Base-by-base conservation (phyloP, 2,329 filamentous ascomycete genomes). In the Allantophomopsis cytisporea region DNA sequence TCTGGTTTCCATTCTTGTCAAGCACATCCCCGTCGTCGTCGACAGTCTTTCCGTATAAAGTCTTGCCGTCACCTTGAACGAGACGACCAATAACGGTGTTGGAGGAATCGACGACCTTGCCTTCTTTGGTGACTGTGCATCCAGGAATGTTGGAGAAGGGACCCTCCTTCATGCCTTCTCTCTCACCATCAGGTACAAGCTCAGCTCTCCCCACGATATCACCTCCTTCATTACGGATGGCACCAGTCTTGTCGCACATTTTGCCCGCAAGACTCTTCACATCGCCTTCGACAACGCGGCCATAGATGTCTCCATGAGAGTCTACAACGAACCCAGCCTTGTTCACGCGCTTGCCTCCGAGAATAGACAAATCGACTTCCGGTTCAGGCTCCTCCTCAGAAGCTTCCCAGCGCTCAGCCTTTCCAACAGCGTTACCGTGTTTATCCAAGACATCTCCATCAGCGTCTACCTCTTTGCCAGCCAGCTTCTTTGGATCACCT, bases 11-110 rank as follows among this genome's bases (percentile, higher is more conserved):
- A 53, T 85, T 87, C 56, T 76, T 78, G 64, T 91, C 85, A 41
- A 83, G 67, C 23, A 93, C 76, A 41, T 91, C 84, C 31, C 85
- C 85, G 46, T 93, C 84, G 45, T 85, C 79, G 41, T 91, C 85
- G 14, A 91, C 84, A 7, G 66, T 52, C 36, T 83, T 80, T 13
- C 85, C 85, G 31, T 79, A 73, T 1, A 93, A 69, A 38, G 68
- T 64, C 68, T 85, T 86, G 30, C 70, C 57, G 40, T 93, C 81
- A 2, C 84, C 85, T 36, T 76, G 73, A 3, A 71, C 65, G 31
- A 89, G 69, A 33, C 79, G 68, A 16, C 85, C 85, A 36, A 91
- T 82, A 17, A 82, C 68, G 45, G 83, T 76, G 30, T 81, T 83
- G 37, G 72, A 65, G 0, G 69, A 63, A 7, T 80, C 80, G 33